Evolutionary conservation across 192 early-diverging fungal species (phyloP).

Genomic region (Linnemannia hyalina): DNA sequence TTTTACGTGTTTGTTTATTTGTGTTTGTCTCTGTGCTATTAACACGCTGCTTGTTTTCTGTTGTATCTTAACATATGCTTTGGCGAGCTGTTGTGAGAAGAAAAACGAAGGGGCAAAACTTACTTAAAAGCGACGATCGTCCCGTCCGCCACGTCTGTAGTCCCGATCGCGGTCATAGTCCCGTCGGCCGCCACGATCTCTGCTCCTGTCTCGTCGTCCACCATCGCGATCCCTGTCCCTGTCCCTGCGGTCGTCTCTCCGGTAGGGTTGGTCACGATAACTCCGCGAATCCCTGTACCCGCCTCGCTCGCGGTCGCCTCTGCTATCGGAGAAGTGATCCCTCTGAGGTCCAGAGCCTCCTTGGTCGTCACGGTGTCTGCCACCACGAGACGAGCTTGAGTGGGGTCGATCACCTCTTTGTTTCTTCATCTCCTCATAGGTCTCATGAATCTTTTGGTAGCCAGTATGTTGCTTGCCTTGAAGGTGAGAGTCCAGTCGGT

Average conservation of each 20-base stretch:
- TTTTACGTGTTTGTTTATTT: no score
- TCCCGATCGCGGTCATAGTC: slow-evolving; percentile 67
- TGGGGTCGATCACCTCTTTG: slow-evolving; percentile 50
- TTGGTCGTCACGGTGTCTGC: slow-evolving; percentile 46
- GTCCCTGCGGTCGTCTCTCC: slow-evolving; percentile 45
- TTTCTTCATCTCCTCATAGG: slow-evolving; percentile 72
- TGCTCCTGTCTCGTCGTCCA: slow-evolving; percentile 55
- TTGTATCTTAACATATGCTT: background rate
- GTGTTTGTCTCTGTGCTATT: no score
- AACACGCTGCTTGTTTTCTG: background rate
- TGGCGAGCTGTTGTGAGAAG: background rate
- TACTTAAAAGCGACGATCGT: slow-evolving; percentile 53
- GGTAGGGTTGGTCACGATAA: slow-evolving; percentile 52
- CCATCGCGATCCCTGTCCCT: slow-evolving; percentile 50
- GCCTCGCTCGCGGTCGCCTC: slow-evolving; percentile 59
- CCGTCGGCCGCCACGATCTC: slow-evolving; percentile 57
- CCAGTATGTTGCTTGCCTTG: slow-evolving; percentile 90
- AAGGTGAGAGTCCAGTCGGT: slow-evolving; percentile 84
- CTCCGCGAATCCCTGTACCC: slow-evolving; percentile 43
- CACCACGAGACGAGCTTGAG: slow-evolving; percentile 45
- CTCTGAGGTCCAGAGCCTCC: slow-evolving; percentile 36
- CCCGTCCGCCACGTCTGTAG: slow-evolving; percentile 60
- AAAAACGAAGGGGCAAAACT: background rate
- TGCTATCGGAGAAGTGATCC: slow-evolving; percentile 34
- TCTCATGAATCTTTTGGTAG: slow-evolving; percentile 81